phyloP scores from a whole-genome alignment of 768 basidiomycete species.

The Boletus pseudo-olivaceus region DNA sequence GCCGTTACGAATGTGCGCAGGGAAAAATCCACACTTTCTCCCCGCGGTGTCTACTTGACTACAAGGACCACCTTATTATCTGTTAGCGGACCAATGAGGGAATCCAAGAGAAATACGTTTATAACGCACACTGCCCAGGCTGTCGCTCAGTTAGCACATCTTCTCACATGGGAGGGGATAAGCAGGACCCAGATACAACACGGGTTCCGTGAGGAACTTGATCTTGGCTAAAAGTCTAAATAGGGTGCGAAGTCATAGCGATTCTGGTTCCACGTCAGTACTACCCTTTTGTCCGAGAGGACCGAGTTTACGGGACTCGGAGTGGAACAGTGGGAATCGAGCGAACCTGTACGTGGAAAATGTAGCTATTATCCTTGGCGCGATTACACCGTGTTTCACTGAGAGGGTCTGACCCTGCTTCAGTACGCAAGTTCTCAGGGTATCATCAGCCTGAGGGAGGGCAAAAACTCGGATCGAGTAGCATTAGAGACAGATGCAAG shows the following conservation, averaged over 20 bases:
- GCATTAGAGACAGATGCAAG: conserved; percentile 20
- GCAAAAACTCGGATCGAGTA: not conserved
- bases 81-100: conserved; percentile 9
- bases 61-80: conserved; percentile 7
- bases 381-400: conserved; percentile 2
- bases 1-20: conserved; percentile 4
- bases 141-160: conserved; percentile 2
- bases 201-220: conserved; percentile 11
- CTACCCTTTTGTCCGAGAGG: conserved; percentile 12
- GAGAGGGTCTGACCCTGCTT: conserved; percentile 8
- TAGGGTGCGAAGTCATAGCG: conserved; percentile 5
- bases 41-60: conserved; percentile 15
- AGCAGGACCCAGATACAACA: conserved; percentile 5
- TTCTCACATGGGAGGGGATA: conserved; percentile 22
- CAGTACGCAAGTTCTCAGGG: not conserved
- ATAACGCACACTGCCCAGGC: conserved; percentile 25
- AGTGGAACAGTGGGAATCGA: conserved; percentile 6
- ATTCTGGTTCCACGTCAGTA: conserved; percentile 12
- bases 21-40: conserved; percentile 16
- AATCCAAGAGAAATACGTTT: conserved; percentile 22
- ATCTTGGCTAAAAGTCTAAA: conserved; percentile 28
- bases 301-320: not conserved
- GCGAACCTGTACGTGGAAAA: conserved; percentile 10
- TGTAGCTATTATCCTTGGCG: not conserved
- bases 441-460: not conserved